Conservation (phyloP, 352 stramenopile genomes). For the Phytophthora chlamydospora region DNA sequence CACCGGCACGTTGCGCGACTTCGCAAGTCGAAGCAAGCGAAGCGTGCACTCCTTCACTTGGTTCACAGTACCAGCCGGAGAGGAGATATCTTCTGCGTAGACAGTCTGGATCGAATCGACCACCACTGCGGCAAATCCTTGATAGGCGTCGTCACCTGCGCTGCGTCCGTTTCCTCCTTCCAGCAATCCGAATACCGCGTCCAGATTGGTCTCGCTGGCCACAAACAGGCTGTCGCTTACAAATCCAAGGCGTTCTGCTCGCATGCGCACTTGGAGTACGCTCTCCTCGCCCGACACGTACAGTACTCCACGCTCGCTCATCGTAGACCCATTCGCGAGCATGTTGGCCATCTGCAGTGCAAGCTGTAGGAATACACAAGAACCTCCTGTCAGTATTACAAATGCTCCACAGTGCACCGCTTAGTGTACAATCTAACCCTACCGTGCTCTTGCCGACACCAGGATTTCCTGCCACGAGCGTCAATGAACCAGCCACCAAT, state of each 20-base stretch:
- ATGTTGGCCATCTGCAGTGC: conserved; percentile 94
- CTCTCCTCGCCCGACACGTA: conserved; percentile 98
- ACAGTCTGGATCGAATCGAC: conserved; percentile 98
- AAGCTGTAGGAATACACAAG: conserved; percentile 49
- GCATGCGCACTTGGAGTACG: conserved; percentile 94
- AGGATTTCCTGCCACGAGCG: conserved; percentile 95
- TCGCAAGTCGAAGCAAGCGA: conserved; percentile 93
- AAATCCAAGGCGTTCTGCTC: conserved; percentile 87
- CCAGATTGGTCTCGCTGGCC: conserved; percentile 85
- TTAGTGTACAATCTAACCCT: conserved; percentile 7
- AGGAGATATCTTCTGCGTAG: conserved; percentile 85
- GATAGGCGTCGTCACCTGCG: conserved; percentile 3
- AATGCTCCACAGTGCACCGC: background rate
- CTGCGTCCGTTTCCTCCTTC: conserved; percentile 29
- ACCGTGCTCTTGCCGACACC: conserved; percentile 94
- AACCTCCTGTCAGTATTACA: conserved; percentile 3
- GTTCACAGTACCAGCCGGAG: conserved; percentile 86
- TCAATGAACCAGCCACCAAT: conserved; percentile 94
- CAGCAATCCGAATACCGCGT: conserved; percentile 71
- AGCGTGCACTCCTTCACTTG: conserved; percentile 96
- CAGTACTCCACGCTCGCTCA: conserved; percentile 72
- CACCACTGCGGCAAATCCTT: conserved; percentile 79
- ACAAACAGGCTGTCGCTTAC: conserved; percentile 74
- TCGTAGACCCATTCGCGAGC: conserved; percentile 43
- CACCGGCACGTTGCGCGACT: conserved; percentile 91